Evolutionary conservation across 2,329 filamentous ascomycete genomes (phyloP).

Genomic region (Fusarium goolgardi): DNA sequence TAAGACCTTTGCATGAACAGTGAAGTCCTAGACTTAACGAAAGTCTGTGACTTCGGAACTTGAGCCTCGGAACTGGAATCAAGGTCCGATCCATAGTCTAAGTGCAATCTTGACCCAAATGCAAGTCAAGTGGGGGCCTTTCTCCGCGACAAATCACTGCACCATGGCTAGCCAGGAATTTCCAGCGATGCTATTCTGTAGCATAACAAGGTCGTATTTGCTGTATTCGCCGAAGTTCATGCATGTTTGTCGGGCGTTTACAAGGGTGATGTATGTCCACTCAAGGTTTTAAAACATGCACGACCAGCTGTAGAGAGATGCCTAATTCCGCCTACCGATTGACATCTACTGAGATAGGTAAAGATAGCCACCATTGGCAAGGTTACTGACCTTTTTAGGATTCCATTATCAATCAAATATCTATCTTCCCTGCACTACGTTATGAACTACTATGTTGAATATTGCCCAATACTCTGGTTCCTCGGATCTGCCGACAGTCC

Average conservation of each 20-base stretch:
- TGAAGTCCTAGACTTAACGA: too few relatives aligned
- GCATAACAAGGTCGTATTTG: background rate
- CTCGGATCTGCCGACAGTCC: background rate
- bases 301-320: background rate
- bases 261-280: background rate
- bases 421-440: rapidly evolving
- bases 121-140: too few relatives aligned
- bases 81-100: too few relatives aligned
- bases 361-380: background rate
- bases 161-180: too few relatives aligned
- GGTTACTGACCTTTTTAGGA: rapidly evolving
- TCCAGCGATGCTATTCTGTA: too few relatives aligned
- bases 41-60: too few relatives aligned
- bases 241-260: background rate
- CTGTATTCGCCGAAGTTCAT: background rate
- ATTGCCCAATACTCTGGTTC: background rate
- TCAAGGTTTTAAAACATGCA: background rate
- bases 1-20: too few relatives aligned
- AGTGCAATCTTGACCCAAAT: too few relatives aligned
- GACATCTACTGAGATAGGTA: background rate
- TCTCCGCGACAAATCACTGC: too few relatives aligned
- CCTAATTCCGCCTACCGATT: background rate
- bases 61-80: too few relatives aligned
- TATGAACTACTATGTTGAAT: background rate
- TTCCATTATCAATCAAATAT: background rate